Evolutionary conservation across 345 rosid species (phyloP).

Genomic region (Acer negundo): DNA sequence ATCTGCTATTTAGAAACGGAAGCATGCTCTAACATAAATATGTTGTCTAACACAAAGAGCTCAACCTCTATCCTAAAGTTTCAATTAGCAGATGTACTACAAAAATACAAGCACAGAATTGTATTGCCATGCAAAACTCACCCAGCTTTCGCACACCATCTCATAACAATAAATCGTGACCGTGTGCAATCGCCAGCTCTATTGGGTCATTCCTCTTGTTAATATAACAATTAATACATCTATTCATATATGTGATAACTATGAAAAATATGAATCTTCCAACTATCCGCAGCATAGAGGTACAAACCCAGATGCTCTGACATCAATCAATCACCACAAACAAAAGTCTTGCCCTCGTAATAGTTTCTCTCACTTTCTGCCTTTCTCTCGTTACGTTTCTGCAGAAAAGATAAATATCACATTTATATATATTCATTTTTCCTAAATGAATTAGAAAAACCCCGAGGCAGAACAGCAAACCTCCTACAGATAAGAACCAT

Average conservation of each 20-base stretch:
- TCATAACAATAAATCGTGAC: not conserved
- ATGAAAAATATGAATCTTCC: slow-evolving; percentile 5
- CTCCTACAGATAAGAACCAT: not conserved
- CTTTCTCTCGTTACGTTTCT: slow-evolving; percentile 83
- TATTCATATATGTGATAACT: not conserved
- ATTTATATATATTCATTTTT: not conserved
- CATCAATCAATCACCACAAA: slow-evolving; percentile 49
- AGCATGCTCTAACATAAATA: not conserved
- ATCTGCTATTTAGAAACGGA: not conserved
- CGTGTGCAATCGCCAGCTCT: slow-evolving; percentile 14
- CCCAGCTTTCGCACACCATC: slow-evolving; percentile 22
- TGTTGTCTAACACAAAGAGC: not conserved
- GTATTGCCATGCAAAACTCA: slow-evolving; percentile 16
- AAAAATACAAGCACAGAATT: slow-evolving; percentile 16
- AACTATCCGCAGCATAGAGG: not conserved
- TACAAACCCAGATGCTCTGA: not conserved
- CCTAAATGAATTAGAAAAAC: not conserved
- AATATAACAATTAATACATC: slow-evolving; percentile 9
- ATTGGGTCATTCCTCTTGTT: slow-evolving; percentile 1
- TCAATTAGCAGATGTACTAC: not conserved
- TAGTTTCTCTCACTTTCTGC: slow-evolving; percentile 61
- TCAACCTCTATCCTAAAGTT: slow-evolving; percentile 13
- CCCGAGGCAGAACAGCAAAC: not conserved
- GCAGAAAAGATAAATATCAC: slow-evolving; percentile 21
- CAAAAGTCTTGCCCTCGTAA: slow-evolving; percentile 53